Evolutionary conservation across 2,329 filamentous ascomycete species (phyloP).

Genomic region (Colletotrichum phormii): DNA sequence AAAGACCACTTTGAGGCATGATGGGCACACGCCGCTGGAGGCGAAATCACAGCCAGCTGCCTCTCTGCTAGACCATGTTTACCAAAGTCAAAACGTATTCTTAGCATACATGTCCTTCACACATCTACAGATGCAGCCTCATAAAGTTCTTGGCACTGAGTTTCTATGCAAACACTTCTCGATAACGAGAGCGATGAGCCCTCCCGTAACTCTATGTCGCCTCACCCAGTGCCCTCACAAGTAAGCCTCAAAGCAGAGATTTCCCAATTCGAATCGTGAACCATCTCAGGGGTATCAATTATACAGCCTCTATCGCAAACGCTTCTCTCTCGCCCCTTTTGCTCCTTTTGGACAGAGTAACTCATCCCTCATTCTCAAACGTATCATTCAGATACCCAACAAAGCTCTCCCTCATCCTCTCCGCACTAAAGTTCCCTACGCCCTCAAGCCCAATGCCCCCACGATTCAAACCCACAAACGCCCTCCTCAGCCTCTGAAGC

Average conservation of each 20-base stretch:
- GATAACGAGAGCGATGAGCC: not conserved
- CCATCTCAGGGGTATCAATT: slow-evolving; percentile 16
- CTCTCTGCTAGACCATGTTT: not conserved
- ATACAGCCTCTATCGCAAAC: not conserved
- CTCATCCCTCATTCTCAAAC: slow-evolving; percentile 68
- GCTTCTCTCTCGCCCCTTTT: not conserved
- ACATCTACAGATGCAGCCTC: too few species aligned
- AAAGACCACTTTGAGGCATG: not conserved
- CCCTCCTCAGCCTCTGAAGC: slow-evolving; percentile 80
- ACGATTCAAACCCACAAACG: slow-evolving; percentile 82
- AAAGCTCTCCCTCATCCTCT: slow-evolving; percentile 71
- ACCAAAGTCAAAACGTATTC: not conserved
- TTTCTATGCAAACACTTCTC: not conserved
- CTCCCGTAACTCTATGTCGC: not conserved
- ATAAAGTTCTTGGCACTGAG: not conserved
- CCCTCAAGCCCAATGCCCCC: slow-evolving; percentile 72
- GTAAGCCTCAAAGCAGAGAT: not conserved
- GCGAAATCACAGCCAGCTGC: not conserved
- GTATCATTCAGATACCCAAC: slow-evolving; percentile 75
- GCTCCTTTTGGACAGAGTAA: not conserved
- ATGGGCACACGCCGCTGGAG: not conserved
- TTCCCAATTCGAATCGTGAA: not conserved
- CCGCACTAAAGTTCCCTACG: slow-evolving; percentile 64
- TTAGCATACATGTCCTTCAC: not conserved
- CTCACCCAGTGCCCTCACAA: not conserved